These are phyloP conservation scores for Entophlyctis luteolus DNA, from an alignment of 192 early-diverging fungal genomes.

Conservation along the genomic window DNA sequence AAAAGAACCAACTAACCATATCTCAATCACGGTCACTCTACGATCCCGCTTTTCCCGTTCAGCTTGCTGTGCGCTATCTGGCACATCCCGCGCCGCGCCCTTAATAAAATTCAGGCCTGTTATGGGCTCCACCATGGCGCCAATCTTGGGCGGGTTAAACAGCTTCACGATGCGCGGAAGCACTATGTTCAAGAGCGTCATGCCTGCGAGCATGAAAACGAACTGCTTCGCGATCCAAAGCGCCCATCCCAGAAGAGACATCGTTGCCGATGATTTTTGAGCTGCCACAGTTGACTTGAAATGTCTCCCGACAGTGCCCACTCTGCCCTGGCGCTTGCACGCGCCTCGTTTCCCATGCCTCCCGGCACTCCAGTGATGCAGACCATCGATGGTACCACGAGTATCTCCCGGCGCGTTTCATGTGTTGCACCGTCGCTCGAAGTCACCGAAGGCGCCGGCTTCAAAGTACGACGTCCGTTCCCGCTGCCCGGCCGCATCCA, in stretches of 20 bases:
- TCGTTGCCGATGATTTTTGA: no score
- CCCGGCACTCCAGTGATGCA: background rate
- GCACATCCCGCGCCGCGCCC: background rate
- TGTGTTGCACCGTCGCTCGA: background rate
- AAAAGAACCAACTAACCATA: background rate
- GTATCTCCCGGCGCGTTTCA: background rate
- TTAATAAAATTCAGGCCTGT: slow-evolving; percentile 9
- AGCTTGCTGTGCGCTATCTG: no score
- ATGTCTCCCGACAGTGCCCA: no score
- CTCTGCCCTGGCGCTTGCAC: no score
- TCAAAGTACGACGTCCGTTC: slow-evolving; percentile 73
- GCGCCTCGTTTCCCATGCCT: slow-evolving; percentile 1
- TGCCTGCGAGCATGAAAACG: no score
- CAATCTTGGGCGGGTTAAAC: slow-evolving; percentile 3
- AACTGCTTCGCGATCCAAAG: no score
- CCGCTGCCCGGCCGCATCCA: slow-evolving; percentile 61
- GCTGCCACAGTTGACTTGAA: no score
- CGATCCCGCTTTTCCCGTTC: no score
- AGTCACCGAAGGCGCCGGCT: slow-evolving; percentile 72
- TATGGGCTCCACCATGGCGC: background rate
- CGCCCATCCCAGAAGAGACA: no score
- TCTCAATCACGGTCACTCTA: slow-evolving; percentile 9
- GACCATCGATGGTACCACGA: background rate
- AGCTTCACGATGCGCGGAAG: no score
- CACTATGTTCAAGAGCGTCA: no score